These are phyloP conservation scores for Entomortierella parvispora DNA, from an alignment of 192 early-diverging fungal genomes.

Conservation along the genomic window DNA sequence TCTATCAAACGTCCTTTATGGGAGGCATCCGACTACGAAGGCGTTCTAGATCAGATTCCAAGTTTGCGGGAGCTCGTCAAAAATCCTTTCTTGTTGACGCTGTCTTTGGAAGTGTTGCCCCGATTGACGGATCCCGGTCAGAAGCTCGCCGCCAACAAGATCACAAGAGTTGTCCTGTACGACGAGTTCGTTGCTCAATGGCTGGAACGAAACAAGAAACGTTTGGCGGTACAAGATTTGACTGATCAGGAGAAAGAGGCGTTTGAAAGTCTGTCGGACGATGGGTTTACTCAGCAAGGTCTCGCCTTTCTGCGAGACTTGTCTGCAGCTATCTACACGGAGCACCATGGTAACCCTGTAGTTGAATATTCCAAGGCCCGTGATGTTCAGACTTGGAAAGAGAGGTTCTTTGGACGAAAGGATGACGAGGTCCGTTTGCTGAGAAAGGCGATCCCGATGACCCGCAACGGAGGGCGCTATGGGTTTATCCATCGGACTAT, in stretches of 20 bases:
- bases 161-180: neutral
- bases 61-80: neutral
- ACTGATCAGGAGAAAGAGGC: neutral
- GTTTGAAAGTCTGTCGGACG: neutral
- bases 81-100: neutral
- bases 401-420: neutral
- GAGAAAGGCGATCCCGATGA: neutral
- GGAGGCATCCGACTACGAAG: neutral
- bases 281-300: neutral
- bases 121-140: neutral
- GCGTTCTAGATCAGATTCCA: neutral
- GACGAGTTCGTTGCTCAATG: constrained; percentile 1
- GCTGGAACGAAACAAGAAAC: neutral
- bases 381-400: neutral
- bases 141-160: neutral
- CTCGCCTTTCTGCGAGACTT: neutral
- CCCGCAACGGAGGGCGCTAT: neutral
- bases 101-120: neutral
- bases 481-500: constrained; percentile 7
- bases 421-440: neutral
- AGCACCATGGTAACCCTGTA: neutral
- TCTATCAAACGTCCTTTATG: neutral
- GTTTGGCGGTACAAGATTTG: neutral
- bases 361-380: neutral
- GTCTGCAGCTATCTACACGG: neutral